Conservation (phyloP, 371 early-diverging fungal genomes). For the Apophysomyces trapeziformis region DNA sequence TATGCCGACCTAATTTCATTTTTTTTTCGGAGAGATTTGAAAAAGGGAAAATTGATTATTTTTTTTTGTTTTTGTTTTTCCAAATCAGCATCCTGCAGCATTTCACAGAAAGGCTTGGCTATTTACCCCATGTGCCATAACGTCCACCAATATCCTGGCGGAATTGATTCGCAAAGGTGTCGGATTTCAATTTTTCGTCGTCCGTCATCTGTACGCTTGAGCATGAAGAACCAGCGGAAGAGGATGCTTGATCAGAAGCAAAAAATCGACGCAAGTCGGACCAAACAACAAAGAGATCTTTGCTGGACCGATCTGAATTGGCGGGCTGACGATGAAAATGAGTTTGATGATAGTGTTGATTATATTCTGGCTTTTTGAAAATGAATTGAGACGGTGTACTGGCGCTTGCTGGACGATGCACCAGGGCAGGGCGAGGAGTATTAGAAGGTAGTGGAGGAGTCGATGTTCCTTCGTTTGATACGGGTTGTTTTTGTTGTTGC, state of each 20-base stretch:
- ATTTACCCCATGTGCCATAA: slow-evolving; percentile 40
- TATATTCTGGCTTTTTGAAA: slow-evolving; percentile 46
- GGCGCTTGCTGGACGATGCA: slow-evolving; percentile 26
- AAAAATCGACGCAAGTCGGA: slow-evolving; percentile 34
- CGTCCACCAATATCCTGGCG: slow-evolving; percentile 31
- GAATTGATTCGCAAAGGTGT: slow-evolving; percentile 35
- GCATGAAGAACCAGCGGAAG: slow-evolving; percentile 19
- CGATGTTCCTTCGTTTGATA: not conserved
- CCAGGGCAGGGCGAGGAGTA: slow-evolving; percentile 19
- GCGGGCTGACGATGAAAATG: slow-evolving; percentile 37
- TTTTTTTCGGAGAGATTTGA: slow-evolving; percentile 2
- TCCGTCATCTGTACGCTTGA: slow-evolving; percentile 1
- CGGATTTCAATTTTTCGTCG: slow-evolving; percentile 5
- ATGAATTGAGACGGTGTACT: slow-evolving; percentile 43
- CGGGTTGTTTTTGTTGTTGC: slow-evolving; percentile 6
- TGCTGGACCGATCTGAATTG: not conserved
- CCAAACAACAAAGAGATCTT: slow-evolving; percentile 26
- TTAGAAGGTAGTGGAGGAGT: slow-evolving; percentile 13
- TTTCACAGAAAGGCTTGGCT: not conserved
- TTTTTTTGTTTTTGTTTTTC: slow-evolving; percentile 4
- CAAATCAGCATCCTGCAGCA: slow-evolving; percentile 5
- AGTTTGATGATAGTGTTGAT: slow-evolving; percentile 41
- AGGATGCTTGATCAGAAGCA: slow-evolving; percentile 20
- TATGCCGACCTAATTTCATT: slow-evolving; percentile 53
- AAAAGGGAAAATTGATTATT: not conserved